Conservation (phyloP, 495 filamentous ascomycete genomes). For the Eremomyces bilateralis region DNA sequence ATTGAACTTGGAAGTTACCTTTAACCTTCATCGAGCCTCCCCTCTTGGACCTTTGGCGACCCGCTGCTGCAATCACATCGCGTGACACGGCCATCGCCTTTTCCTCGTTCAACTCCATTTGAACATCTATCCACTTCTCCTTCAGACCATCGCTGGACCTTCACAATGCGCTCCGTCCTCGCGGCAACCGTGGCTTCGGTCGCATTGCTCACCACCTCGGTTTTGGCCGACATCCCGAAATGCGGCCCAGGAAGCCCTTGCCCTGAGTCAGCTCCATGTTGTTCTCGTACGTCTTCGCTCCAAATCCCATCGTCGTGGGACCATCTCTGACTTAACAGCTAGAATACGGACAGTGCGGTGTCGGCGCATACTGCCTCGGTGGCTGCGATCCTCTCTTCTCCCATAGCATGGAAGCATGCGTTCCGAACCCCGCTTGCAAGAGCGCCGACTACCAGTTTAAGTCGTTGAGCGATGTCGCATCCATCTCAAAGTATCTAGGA, state of each 20-base stretch:
- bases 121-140: too few species aligned
- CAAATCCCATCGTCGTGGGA: background rate
- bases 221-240: slow-evolving; percentile 12
- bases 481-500: slow-evolving; percentile 67
- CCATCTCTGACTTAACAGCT: slow-evolving; percentile 1
- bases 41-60: too few species aligned
- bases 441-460: slow-evolving; percentile 48
- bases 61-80: too few species aligned
- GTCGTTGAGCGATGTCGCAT: slow-evolving; percentile 39
- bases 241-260: slow-evolving; percentile 44
- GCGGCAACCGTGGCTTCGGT: slow-evolving; percentile 5
- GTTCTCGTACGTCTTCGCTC: slow-evolving; percentile 51
- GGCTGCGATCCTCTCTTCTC: slow-evolving; percentile 81
- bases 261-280: slow-evolving; percentile 60
- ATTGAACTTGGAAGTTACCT: too few species aligned
- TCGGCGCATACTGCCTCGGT: slow-evolving; percentile 86
- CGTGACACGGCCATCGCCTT: too few species aligned
- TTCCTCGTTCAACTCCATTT: too few species aligned
- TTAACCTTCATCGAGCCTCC: too few species aligned
- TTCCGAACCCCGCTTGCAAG: slow-evolving; percentile 66
- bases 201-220: background rate
- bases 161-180: too few species aligned
- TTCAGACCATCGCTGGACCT: too few species aligned
- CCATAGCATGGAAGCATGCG: slow-evolving; percentile 60
- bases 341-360: slow-evolving; percentile 91